Base-by-base conservation (phyloP, 257 asterid genomes). In the Gentiana dahurica region DNA sequence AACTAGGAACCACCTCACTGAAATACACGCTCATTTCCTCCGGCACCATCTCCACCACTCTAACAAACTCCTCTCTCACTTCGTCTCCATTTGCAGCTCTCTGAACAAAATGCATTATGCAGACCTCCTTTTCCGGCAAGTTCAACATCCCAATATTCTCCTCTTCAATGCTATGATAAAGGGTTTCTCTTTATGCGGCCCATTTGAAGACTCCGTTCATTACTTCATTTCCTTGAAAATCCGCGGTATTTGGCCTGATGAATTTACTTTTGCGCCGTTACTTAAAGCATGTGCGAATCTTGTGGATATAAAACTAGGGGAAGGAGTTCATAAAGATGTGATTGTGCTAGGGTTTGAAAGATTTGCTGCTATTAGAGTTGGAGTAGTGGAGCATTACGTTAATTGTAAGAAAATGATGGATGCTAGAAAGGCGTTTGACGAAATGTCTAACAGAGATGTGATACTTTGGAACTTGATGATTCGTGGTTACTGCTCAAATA, bases 381-480 rank as follows among this genome's bases (percentile, higher is more conserved):
- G 76, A 52, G 4, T 76, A 35, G 66, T 76, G 36, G 81, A 76
- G 62, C 24, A 72, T 12, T 76, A 76, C 33, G 6, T 59, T 3
- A 53, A 57, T n/a, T 66, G 71, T 4, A 62, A 60, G 54, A 56
- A 50, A 60, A 76, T 72, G 64, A 65, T 12, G 2, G 78, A 72
- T 0, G 81, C 78, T 35, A 54, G 53, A 47, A 69, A 51, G 67
- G 58, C 65, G 73, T 77, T 77, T 52, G 80, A 77, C 58, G 80
- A 74, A 68, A 77, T 74, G 73, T 45, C 37, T 37, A 34, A 71
- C 2, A 68, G 73, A 65, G 75, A 77, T 60, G 80, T 77, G 45
- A 68, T 71, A 34, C 43, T 77, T 47, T 74, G 78, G 80, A 77
- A 77, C 60, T 74, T 77, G 73, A 73, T 74, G 78, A 38, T 77